phyloP scores from a whole-genome alignment of 2,329 filamentous ascomycete species.

The Phaeoacremonium minimum region DNA sequence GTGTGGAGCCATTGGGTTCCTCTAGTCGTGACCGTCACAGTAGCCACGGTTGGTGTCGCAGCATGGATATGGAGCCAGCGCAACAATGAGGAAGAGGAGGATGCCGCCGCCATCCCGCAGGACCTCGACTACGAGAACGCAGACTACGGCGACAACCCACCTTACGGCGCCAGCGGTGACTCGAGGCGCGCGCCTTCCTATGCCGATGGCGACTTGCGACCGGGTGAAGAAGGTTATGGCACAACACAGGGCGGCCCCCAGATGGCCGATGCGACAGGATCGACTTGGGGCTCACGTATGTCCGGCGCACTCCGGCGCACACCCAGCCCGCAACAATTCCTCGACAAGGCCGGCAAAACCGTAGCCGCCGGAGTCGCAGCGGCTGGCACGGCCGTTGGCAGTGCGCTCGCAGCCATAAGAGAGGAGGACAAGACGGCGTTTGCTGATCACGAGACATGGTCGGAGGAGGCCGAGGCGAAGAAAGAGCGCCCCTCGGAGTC shows the following conservation, averaged over 20 bases:
- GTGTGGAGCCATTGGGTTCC: conserved; percentile 85
- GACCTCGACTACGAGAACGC: conserved; percentile 45
- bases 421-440: conserved; percentile 80
- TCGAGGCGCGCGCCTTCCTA: conserved; percentile 30
- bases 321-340: conserved; percentile 82
- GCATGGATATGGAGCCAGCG: conserved; percentile 95
- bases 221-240: conserved; percentile 35
- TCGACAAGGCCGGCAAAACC: conserved; percentile 77
- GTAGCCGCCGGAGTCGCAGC: conserved; percentile 79
- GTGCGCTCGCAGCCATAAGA: conserved; percentile 75
- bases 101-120: conserved; percentile 47
- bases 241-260: conserved; percentile 28
- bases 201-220: conserved; percentile 29
- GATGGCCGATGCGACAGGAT: conserved; percentile 27
- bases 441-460: conserved; percentile 87
- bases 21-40: conserved; percentile 77
- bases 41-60: conserved; percentile 79
- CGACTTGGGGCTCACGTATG: conserved; percentile 71
- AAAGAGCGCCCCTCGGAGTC: conserved; percentile 35
- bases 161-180: conserved; percentile 38
- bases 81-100: conserved; percentile 66
- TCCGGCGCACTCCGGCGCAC: conserved; percentile 77
- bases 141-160: conserved; percentile 45
- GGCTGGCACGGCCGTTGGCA: conserved; percentile 76
- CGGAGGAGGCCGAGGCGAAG: conserved; percentile 77